Conservation (phyloP, 305 asterid genomes). For the Andrographis paniculata region DNA sequence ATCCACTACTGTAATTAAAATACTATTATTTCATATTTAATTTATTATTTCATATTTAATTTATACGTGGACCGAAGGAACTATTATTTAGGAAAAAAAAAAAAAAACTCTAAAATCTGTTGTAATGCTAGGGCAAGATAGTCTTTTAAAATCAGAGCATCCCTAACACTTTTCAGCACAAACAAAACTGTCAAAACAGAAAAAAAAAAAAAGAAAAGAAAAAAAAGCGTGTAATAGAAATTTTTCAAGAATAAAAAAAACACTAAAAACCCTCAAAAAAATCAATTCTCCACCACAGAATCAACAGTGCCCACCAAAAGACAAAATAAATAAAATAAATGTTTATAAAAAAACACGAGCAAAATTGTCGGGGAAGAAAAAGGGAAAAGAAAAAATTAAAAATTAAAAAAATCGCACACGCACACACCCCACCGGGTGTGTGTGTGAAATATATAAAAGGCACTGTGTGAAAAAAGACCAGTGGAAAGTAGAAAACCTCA, state of each 20-base stretch:
- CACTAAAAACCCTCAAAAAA: slow-evolving; percentile 6
- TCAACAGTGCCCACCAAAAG: slow-evolving; percentile 18
- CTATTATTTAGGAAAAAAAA: too few relatives aligned
- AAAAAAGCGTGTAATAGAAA: too few relatives aligned
- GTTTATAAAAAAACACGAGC: slow-evolving; percentile 1
- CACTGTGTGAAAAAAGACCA: slow-evolving; percentile 13
- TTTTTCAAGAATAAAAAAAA: not conserved
- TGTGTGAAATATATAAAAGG: slow-evolving; percentile 17
- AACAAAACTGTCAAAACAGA: slow-evolving; percentile 28
- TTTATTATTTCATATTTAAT: too few relatives aligned
- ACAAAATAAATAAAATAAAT: slow-evolving; percentile 15
- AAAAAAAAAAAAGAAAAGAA: not conserved
- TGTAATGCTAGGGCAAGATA: too few relatives aligned
- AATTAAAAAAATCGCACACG: slow-evolving; percentile 21
- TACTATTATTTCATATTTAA: too few relatives aligned
- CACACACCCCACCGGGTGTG: slow-evolving; percentile 20
- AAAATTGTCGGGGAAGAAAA: slow-evolving; percentile 12
- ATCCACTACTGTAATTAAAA: too few relatives aligned
- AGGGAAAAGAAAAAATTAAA: not conserved
- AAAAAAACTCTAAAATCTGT: too few relatives aligned
- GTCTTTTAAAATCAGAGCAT: too few relatives aligned
- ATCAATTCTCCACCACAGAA: slow-evolving; percentile 14
- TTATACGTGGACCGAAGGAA: too few relatives aligned
- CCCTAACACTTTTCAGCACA: not conserved
- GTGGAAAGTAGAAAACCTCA: slow-evolving; percentile 22